phyloP scores from a whole-genome alignment of 352 stramenopile species.

The Halophytophthora batemanensis region DNA sequence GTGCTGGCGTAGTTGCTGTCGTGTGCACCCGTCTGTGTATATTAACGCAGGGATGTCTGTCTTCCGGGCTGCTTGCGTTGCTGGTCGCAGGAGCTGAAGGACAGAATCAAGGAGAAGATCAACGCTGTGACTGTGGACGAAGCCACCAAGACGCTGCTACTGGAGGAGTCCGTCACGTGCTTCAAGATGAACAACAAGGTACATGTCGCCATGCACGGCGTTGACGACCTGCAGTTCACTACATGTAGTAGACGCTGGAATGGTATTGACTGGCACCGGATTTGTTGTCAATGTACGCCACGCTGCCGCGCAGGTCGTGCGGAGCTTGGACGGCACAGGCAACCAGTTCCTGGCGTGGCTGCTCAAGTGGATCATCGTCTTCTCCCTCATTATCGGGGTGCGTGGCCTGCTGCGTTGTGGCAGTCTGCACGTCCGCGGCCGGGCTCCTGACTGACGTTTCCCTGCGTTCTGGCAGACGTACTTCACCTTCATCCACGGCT shows the following conservation, averaged over 20 bases:
- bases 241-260: neutral
- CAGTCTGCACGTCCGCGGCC: neutral
- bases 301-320: conserved; percentile 35
- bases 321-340: conserved; percentile 54
- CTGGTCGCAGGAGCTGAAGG: conserved; percentile 34
- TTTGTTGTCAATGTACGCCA: neutral
- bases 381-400: conserved; percentile 48
- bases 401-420: conserved; percentile 3
- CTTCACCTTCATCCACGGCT: neutral
- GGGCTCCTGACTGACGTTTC: neutral
- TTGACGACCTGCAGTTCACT: neutral
- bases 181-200: conserved; percentile 77
- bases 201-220: neutral
- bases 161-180: conserved; percentile 48
- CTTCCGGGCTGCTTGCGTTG: neutral
- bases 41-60: neutral
- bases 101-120: conserved; percentile 58
- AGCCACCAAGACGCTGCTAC: conserved; percentile 40
- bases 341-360: conserved; percentile 47
- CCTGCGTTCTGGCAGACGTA: neutral
- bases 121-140: conserved; percentile 43
- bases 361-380: conserved; percentile 58
- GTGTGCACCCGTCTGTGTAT: neutral
- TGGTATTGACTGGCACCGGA: neutral
- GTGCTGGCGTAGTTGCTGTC: neutral